Evolutionary conservation across 139 green algal species (phyloP).

Genomic region (Volvox africanus): DNA sequence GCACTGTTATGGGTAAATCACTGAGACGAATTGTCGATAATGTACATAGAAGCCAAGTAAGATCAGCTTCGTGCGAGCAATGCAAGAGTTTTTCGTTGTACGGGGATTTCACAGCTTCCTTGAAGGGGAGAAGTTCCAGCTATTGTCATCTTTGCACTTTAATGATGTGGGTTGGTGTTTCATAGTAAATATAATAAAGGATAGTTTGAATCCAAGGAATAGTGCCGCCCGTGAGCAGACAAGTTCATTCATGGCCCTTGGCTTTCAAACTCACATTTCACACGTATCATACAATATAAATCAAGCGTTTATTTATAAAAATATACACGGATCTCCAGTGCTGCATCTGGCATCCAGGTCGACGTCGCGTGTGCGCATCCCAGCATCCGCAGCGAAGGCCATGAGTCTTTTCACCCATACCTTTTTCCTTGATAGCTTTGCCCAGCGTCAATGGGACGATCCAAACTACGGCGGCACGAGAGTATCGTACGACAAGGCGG

Average conservation of each 20-base stretch:
- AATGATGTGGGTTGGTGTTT: no score
- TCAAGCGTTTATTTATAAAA: neutral
- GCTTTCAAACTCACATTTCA: neutral
- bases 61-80: no score
- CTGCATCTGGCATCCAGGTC: neutral
- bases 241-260: conserved; percentile 6
- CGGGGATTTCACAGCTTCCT: no score
- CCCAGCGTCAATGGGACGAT: conserved; percentile 88
- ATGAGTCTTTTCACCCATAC: conserved; percentile 45
- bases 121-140: no score
- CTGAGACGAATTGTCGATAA: no score
- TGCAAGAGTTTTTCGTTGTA: no score
- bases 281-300: neutral
- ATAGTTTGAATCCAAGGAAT: no score
- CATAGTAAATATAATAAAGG: no score
- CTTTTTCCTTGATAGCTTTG: conserved; percentile 93
- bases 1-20: no score
- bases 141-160: no score
- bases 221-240: no score
- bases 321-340: neutral
- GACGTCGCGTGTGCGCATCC: neutral
- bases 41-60: no score
- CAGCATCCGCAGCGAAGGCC: neutral
- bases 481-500: conserved; percentile 66
- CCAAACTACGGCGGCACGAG: conserved; percentile 75